Evolutionary conservation across 1,284 basidiomycete genomes (phyloP).

Genomic region (Gymnopus androsaceus): DNA sequence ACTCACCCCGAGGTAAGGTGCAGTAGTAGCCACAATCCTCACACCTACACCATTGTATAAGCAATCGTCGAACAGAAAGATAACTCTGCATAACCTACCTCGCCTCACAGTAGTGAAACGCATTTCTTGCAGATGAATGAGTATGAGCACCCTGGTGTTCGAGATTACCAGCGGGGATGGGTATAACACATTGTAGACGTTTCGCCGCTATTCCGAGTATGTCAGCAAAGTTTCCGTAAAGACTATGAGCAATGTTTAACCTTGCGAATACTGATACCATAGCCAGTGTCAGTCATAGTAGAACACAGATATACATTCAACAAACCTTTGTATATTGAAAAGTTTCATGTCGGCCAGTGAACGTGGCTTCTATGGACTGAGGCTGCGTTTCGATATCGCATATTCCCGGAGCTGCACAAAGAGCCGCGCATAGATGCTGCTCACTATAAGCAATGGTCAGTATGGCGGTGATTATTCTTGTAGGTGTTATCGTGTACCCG

Average conservation of each 20-base stretch:
- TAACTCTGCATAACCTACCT: constrained; percentile 33
- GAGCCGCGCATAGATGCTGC: constrained; percentile 46
- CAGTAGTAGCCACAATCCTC: constrained; percentile 60
- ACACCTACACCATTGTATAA: too few relatives aligned
- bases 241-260: constrained; percentile 22
- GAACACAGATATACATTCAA: constrained; percentile 26
- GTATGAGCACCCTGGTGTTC: constrained; percentile 49
- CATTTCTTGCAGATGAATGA: constrained; percentile 46
- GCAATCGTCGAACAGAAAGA: neutral
- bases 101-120: constrained; percentile 53
- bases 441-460: constrained; percentile 35
- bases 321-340: constrained; percentile 56
- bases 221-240: neutral
- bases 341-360: constrained; percentile 49
- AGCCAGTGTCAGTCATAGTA: constrained; percentile 30
- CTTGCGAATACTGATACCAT: constrained; percentile 38
- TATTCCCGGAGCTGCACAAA: constrained; percentile 48
- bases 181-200: constrained; percentile 48
- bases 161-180: constrained; percentile 43
- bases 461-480: too few relatives aligned
- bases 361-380: constrained; percentile 58
- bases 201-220: constrained; percentile 45
- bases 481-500: constrained; percentile 45
- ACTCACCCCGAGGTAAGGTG: constrained; percentile 52
- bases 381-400: constrained; percentile 61